Evolutionary conservation across 2,329 filamentous ascomycete genomes (phyloP).

Genomic region (Alternaria postmessia): DNA sequence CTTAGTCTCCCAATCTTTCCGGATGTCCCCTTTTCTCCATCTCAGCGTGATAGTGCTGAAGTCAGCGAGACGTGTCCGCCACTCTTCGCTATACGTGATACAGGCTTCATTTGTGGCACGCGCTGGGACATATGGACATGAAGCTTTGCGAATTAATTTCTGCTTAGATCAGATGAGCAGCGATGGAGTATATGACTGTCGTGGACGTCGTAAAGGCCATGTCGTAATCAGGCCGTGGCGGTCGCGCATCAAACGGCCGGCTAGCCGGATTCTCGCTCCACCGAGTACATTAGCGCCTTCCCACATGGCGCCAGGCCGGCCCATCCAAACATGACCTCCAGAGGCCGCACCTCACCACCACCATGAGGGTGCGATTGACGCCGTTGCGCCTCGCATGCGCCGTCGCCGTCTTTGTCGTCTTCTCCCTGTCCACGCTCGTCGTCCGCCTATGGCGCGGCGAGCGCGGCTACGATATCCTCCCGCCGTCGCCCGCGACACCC

Average conservation of each 20-base stretch:
- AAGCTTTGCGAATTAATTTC: fast-evolving
- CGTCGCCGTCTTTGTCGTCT: slow-evolving; percentile 31
- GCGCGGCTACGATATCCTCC: slow-evolving; percentile 44
- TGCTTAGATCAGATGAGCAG: too few species aligned
- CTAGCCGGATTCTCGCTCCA: slow-evolving; percentile 13
- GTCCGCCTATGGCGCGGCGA: slow-evolving; percentile 34
- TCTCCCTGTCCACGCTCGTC: slow-evolving; percentile 34
- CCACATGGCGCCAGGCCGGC: slow-evolving; percentile 9
- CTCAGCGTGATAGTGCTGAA: too few species aligned
- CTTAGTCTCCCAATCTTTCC: too few species aligned
- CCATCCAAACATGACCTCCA: slow-evolving; percentile 23
- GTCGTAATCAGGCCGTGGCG: not conserved
- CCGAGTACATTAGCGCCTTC: slow-evolving; percentile 10
- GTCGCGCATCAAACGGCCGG: not conserved
- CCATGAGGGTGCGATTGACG: slow-evolving; percentile 49
- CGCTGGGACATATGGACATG: fast-evolving
- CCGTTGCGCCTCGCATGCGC: slow-evolving; percentile 45
- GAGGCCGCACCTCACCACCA: slow-evolving; percentile 26
- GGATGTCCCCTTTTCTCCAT: fast-evolving
- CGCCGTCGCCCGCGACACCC: slow-evolving; percentile 32
- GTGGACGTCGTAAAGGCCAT: not conserved
- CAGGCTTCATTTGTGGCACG: too few species aligned
- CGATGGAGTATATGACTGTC: too few species aligned
- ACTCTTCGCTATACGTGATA: too few species aligned
- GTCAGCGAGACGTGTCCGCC: too few species aligned